Evolutionary conservation across 306 rosid species (phyloP), one percentile per base, ranked within the genome.

Genomic region (Malus sylvestris): DNA sequence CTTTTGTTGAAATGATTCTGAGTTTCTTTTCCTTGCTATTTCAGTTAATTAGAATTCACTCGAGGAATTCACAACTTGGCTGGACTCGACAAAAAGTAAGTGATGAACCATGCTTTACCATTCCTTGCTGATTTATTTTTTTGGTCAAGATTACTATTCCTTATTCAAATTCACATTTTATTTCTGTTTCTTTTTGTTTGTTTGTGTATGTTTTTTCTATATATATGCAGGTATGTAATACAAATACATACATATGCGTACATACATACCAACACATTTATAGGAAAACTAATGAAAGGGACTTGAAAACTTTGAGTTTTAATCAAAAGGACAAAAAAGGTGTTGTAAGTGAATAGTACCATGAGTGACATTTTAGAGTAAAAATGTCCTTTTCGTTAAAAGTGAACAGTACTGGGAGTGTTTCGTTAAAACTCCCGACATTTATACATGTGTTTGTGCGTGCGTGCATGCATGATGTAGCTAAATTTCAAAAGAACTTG

Each of bases 11-110:
- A 77, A 68, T 81, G 63, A 80, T 7, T 71, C 51, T 29, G 67
- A 11, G 58, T 78, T 77, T 61, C 40, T 74, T 71, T 76, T 77
- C 66, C 27, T 74, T 76, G 13, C 78, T 83, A 70, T 87, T 74
- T 10, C 88, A 94, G 98, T 81, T 92, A 74, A 33, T 80, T 61
- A 89, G 97, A 81, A 86, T 95, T 82, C 96, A 92, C 79, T 71
- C 40, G 72, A 88, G 98, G 73, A 88, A 84, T 67, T 78, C 77
- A 67, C 89, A 83, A 76, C 77, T 67, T 74, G 91, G 92, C 74
- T 95, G 96, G 98, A 90, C 93, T 85, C 96, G 97, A 45, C 98
- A 92, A 82, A 95, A 95, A 81, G 98, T 95, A 86, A 86, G 97
- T 82, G 40, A 72, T 20, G 25, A 11, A 20, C 12, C 68, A 8